Conservation (phyloP, 2,329 filamentous ascomycete genomes). For the Aspergillus ochraceus region DNA sequence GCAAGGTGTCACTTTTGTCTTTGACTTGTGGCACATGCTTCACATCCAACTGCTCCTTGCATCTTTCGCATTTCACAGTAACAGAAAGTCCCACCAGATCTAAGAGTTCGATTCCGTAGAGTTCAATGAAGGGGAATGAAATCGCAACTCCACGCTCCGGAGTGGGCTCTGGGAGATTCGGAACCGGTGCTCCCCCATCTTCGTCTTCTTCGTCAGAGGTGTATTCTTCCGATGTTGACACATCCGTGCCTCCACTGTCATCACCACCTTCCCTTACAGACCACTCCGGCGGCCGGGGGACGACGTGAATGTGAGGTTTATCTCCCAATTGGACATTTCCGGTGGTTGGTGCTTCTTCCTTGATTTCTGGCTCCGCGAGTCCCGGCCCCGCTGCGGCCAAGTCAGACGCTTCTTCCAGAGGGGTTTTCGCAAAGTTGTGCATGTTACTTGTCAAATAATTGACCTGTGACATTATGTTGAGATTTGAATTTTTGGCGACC, state of each 20-base stretch:
- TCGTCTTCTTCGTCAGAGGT: constrained; percentile 46
- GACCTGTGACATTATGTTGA: constrained; percentile 70
- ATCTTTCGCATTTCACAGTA: constrained; percentile 75
- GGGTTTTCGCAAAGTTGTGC: constrained; percentile 63
- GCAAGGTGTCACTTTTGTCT: constrained; percentile 38
- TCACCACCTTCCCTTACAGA: constrained; percentile 34
- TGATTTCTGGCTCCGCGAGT: constrained; percentile 11
- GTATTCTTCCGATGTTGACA: constrained; percentile 47
- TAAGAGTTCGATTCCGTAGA: constrained; percentile 74
- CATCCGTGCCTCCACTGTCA: constrained; percentile 41
- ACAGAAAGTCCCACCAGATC: constrained; percentile 67
- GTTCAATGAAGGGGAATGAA: constrained; percentile 74
- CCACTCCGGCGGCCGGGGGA: constrained; percentile 80
- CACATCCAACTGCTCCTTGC: constrained; percentile 71
- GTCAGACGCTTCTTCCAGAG: constrained; percentile 29
- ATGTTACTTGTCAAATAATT: constrained; percentile 75
- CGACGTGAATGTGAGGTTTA: constrained; percentile 67
- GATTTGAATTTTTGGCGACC: constrained; percentile 56
- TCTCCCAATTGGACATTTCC: constrained; percentile 40
- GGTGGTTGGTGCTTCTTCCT: constrained; percentile 17
- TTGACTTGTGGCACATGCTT: constrained; percentile 61
- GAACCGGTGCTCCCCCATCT: constrained; percentile 39
- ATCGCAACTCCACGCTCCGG: constrained; percentile 71
- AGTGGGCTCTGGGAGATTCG: constrained; percentile 38
- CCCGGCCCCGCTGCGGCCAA: constrained; percentile 5